These are phyloP conservation scores for Stentor roeselii DNA, from an alignment of 73 alveolate genomes.

Conservation along the genomic window DNA sequence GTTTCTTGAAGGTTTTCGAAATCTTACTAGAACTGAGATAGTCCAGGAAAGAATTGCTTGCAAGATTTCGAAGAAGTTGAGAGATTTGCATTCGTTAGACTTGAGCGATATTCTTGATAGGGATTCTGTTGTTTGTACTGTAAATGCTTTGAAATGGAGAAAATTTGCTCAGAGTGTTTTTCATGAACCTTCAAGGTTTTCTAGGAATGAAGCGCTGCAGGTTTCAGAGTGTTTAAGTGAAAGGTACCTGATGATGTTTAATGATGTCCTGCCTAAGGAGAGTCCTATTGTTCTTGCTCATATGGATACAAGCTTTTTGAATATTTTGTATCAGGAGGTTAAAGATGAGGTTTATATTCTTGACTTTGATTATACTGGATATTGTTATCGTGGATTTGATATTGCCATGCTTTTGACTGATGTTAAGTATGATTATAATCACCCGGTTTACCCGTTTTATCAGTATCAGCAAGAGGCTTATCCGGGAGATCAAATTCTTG, in stretches of 20 bases:
- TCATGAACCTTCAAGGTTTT: background rate
- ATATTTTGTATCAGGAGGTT: background rate
- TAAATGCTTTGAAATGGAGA: background rate
- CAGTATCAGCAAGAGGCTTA: background rate
- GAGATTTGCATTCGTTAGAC: background rate
- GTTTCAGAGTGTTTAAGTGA: background rate
- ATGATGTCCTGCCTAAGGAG: background rate
- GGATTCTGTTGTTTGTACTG: background rate
- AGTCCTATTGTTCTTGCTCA: slow-evolving; percentile 9
- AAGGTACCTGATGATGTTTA: background rate
- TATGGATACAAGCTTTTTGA: slow-evolving; percentile 12
- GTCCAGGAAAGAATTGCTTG: background rate
- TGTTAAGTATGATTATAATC: background rate
- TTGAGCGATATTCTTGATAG: background rate
- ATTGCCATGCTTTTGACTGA: slow-evolving; percentile 16
- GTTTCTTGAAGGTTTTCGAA: slow-evolving; percentile 12
- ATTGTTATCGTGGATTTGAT: slow-evolving; percentile 9
- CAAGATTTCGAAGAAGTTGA: background rate
- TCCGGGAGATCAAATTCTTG: slow-evolving; percentile 4
- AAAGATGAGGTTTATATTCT: background rate
- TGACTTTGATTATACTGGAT: slow-evolving; percentile 20
- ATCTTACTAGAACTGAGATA: background rate
- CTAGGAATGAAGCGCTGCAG: background rate
- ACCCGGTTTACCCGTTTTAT: slow-evolving; percentile 6
- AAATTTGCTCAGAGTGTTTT: background rate